Conservation (phyloP, 139 green algal genomes). For the Choricystis sp. region DNA sequence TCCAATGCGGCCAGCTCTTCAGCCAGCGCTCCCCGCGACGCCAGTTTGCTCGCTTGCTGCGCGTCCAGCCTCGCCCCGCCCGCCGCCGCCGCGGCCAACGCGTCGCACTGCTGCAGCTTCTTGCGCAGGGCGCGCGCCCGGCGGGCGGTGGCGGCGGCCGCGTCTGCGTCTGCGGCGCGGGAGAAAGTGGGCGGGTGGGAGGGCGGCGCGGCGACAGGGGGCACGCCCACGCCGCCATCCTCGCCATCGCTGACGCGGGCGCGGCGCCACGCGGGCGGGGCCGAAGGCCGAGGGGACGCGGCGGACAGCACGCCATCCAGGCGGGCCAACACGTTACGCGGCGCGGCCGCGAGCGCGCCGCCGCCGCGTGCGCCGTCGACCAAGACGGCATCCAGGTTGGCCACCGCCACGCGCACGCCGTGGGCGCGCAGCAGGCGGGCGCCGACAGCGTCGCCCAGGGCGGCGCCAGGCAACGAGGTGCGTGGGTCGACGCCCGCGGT, state of each 20-base stretch:
- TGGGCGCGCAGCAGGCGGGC: constrained; percentile 43
- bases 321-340: constrained; percentile 33
- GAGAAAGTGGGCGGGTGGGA: constrained; percentile 10
- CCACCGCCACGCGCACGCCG: constrained; percentile 41
- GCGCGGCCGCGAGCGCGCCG: constrained; percentile 30
- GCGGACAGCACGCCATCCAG: constrained; percentile 22
- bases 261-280: neutral
- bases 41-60: constrained; percentile 63
- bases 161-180: neutral
- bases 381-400: constrained; percentile 59
- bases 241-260: neutral
- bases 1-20: too few species aligned
- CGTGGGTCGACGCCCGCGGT: constrained; percentile 53
- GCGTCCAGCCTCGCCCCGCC: constrained; percentile 30
- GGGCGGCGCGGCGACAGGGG: neutral
- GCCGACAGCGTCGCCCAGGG: constrained; percentile 42
- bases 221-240: neutral
- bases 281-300: neutral
- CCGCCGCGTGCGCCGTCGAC: constrained; percentile 24
- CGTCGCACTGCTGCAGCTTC: constrained; percentile 70
- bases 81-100: constrained; percentile 16
- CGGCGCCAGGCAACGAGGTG: constrained; percentile 21
- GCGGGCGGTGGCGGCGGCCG: constrained; percentile 9
- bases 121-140: constrained; percentile 43
- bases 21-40: too few species aligned